Evolutionary conservation across 306 rosid species (phyloP).

Genomic region (Cucumis sativus): DNA sequence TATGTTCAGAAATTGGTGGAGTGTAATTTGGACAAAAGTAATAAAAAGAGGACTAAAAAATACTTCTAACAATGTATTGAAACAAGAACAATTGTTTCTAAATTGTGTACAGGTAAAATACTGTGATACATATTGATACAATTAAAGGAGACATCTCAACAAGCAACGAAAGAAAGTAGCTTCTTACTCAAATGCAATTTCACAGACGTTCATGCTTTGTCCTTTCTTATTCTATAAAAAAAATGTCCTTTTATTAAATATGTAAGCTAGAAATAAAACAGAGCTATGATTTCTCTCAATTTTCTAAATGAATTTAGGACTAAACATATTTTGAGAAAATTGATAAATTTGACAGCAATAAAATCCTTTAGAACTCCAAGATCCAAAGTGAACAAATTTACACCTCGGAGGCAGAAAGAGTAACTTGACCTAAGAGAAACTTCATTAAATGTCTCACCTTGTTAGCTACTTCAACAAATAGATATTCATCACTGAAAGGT

Average conservation of each 20-base stretch:
- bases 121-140: neutral
- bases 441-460: conserved; percentile 40
- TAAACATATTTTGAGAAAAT: neutral
- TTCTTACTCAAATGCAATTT: neutral
- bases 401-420: neutral
- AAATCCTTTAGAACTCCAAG: neutral
- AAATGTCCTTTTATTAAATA: neutral
- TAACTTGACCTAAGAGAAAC: neutral
- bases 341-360: neutral
- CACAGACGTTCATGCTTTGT: neutral
- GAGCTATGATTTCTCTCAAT: neutral
- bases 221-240: neutral
- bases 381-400: neutral
- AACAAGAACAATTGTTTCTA: neutral
- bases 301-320: neutral
- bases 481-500: conserved; percentile 94
- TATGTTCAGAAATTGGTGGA: neutral
- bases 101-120: neutral
- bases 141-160: neutral
- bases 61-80: neutral
- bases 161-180: neutral
- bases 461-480: conserved; percentile 88
- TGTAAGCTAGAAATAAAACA: neutral
- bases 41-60: neutral
- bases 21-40: neutral